Evolutionary conservation across 139 green algal genomes (phyloP).

Genomic region (Chlamydomonas sp.): DNA sequence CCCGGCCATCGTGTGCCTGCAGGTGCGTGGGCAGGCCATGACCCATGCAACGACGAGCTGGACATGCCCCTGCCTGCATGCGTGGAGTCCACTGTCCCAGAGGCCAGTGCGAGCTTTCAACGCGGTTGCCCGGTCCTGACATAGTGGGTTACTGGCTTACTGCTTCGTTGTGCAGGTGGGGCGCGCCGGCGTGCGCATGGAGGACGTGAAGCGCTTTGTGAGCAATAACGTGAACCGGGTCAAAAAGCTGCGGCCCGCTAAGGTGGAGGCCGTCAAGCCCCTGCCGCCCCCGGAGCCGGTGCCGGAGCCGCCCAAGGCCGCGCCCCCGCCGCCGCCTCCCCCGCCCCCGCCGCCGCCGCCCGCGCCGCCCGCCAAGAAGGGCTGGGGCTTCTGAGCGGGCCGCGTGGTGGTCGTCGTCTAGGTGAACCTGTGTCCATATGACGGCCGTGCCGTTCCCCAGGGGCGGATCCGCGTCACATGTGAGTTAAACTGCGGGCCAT

Average conservation of each 20-base stretch:
- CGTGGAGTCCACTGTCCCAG: neutral
- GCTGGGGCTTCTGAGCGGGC: slow-evolving; percentile 24
- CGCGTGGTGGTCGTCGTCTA: no score
- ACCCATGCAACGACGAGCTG: neutral
- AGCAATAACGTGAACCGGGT: slow-evolving; percentile 19
- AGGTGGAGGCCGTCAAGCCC: neutral
- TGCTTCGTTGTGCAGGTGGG: slow-evolving; percentile 21
- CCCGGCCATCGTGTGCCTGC: slow-evolving; percentile 34
- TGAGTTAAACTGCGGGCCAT: no score
- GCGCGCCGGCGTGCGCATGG: slow-evolving; percentile 36
- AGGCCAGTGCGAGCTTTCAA: neutral
- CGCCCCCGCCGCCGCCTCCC: neutral
- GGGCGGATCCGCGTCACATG: no score
- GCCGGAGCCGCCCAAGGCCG: slow-evolving; percentile 1
- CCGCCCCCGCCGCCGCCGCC: neutral
- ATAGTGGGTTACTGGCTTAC: neutral
- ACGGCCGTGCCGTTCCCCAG: no score
- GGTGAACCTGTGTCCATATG: no score
- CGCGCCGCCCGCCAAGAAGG: neutral
- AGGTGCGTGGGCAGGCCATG: slow-evolving; percentile 13
- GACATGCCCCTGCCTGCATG: neutral
- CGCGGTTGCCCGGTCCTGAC: neutral
- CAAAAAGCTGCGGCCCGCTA: neutral
- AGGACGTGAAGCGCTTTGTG: slow-evolving; percentile 30
- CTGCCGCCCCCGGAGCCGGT: neutral